Conservation (phyloP, 192 early-diverging fungal species). For the Backusella luteola region DNA sequence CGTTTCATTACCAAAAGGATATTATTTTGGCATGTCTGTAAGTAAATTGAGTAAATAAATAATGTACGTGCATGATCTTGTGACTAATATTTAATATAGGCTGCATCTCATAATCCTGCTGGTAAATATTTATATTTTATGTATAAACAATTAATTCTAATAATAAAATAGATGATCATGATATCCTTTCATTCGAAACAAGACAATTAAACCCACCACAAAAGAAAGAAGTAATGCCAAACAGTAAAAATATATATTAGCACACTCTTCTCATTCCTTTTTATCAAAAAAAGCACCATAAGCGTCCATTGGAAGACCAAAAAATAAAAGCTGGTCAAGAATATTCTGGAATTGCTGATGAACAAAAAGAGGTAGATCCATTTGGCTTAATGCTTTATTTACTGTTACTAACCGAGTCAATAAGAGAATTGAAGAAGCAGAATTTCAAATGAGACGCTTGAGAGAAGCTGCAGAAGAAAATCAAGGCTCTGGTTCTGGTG, state of each 20-base stretch:
- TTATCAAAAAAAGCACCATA: background rate
- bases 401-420: background rate
- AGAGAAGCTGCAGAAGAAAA: conserved; percentile 10
- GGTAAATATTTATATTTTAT: background rate
- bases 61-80: background rate
- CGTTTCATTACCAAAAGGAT: conserved; percentile 62
- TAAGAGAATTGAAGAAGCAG: conserved; percentile 34
- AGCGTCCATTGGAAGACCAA: conserved; percentile 29
- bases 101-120: conserved; percentile 33
- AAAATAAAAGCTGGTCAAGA: conserved; percentile 25
- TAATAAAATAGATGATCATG: conserved; percentile 65
- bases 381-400: background rate
- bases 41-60: conserved; percentile 18
- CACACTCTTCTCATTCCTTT: background rate
- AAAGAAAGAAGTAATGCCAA: conserved; percentile 37
- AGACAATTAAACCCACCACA: conserved; percentile 66
- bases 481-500: background rate
- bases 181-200: conserved; percentile 64
- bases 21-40: conserved; percentile 74
- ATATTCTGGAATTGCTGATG: conserved; percentile 30
- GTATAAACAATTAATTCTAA: background rate
- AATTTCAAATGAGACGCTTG: conserved; percentile 23
- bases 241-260: background rate
- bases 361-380: conserved; percentile 30
- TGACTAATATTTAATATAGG: conserved; percentile 21